Conservation (phyloP, 2,329 filamentous ascomycete genomes). For the Hypocreales sp. region DNA sequence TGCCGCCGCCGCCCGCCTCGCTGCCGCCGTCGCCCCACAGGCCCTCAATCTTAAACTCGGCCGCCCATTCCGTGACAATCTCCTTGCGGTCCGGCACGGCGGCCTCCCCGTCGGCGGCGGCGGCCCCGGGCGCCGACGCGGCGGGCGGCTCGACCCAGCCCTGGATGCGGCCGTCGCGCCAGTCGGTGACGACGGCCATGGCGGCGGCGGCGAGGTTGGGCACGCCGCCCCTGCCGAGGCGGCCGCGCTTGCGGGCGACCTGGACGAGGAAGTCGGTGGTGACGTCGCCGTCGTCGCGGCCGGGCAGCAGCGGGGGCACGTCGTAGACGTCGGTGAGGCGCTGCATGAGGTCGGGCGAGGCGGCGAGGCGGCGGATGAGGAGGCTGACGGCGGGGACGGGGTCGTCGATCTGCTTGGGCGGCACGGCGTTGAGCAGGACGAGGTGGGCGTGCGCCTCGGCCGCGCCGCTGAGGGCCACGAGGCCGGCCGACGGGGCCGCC, state of each 20-base stretch:
- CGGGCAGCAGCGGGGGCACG: slow-evolving; percentile 60
- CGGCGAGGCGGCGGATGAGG: slow-evolving; percentile 65
- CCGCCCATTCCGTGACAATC: slow-evolving; percentile 84
- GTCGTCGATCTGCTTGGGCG: slow-evolving; percentile 87
- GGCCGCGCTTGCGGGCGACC: slow-evolving; percentile 82
- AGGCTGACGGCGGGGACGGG: slow-evolving; percentile 75
- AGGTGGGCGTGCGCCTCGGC: slow-evolving; percentile 69
- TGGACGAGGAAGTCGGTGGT: slow-evolving; percentile 90
- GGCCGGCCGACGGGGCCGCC: slow-evolving; percentile 18
- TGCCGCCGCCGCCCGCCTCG: no score
- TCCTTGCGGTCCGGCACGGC: slow-evolving; percentile 56
- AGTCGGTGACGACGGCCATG: slow-evolving; percentile 89
- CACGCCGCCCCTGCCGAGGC: slow-evolving; percentile 75
- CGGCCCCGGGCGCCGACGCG: slow-evolving; percentile 26
- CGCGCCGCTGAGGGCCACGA: slow-evolving; percentile 39
- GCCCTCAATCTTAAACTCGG: slow-evolving; percentile 89
- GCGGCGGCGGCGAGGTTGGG: slow-evolving; percentile 81
- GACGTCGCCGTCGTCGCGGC: slow-evolving; percentile 51
- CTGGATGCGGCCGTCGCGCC: slow-evolving; percentile 88
- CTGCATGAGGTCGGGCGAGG: slow-evolving; percentile 55
- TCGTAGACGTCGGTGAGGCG: slow-evolving; percentile 76
- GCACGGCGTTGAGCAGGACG: slow-evolving; percentile 78
- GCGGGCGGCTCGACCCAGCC: slow-evolving; percentile 74
- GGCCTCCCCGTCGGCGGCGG: slow-evolving; percentile 25
- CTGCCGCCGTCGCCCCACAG: slow-evolving; percentile 80